Conservation (phyloP, 1,139 yeast species). For the Geotrichum reessii region DNA sequence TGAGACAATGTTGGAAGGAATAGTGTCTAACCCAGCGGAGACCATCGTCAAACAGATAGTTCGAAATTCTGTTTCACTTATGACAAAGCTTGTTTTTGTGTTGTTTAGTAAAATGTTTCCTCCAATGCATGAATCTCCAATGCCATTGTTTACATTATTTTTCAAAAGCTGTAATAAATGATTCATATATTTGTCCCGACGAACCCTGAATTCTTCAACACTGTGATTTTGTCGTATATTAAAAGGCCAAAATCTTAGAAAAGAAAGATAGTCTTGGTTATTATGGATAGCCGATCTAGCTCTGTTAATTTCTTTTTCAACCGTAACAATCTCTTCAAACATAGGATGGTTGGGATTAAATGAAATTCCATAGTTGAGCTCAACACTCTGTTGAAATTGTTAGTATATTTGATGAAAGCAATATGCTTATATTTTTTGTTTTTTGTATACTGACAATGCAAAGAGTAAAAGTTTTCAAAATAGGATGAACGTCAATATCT, state of each 20-base stretch:
- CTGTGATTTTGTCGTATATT: constrained; percentile 25
- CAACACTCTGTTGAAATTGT: constrained; percentile 38
- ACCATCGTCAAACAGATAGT: constrained; percentile 70
- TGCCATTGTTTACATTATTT: constrained; percentile 27
- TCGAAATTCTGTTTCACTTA: constrained; percentile 45
- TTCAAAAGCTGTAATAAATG: constrained; percentile 32
- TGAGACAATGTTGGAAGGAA: constrained; percentile 58
- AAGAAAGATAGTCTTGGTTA: constrained; percentile 56
- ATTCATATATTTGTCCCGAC: constrained; percentile 54
- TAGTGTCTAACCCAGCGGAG: constrained; percentile 73
- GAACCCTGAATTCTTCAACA: constrained; percentile 40
- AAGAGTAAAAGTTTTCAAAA: constrained; percentile 51
- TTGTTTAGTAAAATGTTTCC: constrained; percentile 39
- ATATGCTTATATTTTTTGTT: too few relatives aligned
- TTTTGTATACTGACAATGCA: constrained; percentile 6
- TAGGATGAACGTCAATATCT: constrained; percentile 43
- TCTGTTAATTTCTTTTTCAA: constrained; percentile 60
- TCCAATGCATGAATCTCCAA: constrained; percentile 41
- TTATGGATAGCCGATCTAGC: constrained; percentile 61
- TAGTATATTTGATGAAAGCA: too few relatives aligned
- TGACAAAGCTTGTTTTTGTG: constrained; percentile 13
- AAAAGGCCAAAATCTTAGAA: constrained; percentile 20
- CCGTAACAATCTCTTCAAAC: constrained; percentile 52
- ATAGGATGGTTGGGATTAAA: constrained; percentile 40
- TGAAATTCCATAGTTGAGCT: constrained; percentile 55